Conservation (phyloP, 495 filamentous ascomycete genomes). For the Chaetomium tenue region DNA sequence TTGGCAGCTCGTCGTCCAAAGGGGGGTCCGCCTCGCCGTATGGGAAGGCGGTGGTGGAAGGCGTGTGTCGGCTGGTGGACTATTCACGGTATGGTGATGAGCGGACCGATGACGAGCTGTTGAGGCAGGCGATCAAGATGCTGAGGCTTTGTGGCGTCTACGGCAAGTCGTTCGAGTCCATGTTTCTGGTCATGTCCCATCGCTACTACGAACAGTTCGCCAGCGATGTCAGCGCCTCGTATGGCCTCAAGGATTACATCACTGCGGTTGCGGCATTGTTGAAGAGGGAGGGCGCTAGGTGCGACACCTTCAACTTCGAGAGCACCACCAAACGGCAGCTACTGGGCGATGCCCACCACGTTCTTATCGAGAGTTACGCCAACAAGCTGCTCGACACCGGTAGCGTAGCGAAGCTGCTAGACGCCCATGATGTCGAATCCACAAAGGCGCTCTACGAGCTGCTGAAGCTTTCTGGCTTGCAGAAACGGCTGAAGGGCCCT, state of each 20-base stretch:
- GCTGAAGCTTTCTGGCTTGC: conserved; percentile 62
- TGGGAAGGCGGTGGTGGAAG: conserved; percentile 59
- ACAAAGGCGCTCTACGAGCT: conserved; percentile 75
- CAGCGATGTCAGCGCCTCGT: conserved; percentile 53
- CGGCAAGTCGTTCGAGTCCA: conserved; percentile 70
- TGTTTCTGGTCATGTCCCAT: conserved; percentile 64
- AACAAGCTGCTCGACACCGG: conserved; percentile 58
- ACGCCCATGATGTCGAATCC: conserved; percentile 60
- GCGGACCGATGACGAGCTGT: conserved; percentile 52
- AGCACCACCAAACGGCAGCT: conserved; percentile 75
- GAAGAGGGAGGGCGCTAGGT: conserved; percentile 65
- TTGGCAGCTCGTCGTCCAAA: conserved; percentile 35
- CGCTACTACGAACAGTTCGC: conserved; percentile 65
- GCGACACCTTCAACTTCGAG: conserved; percentile 76
- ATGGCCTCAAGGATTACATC: conserved; percentile 68
- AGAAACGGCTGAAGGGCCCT: conserved; percentile 61
- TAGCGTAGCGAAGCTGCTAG: conserved; percentile 66
- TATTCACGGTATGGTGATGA: conserved; percentile 61
- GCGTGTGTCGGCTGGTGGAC: conserved; percentile 72
- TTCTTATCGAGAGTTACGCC: conserved; percentile 62
- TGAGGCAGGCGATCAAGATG: conserved; percentile 72
- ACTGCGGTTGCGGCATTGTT: conserved; percentile 64
- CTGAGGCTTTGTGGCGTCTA: conserved; percentile 81
- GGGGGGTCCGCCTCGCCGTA: conserved; percentile 36
- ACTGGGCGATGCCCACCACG: conserved; percentile 64